These are phyloP conservation scores for Saturnispora kantuleensis DNA, from an alignment of 805 yeast species.

Conservation along the genomic window DNA sequence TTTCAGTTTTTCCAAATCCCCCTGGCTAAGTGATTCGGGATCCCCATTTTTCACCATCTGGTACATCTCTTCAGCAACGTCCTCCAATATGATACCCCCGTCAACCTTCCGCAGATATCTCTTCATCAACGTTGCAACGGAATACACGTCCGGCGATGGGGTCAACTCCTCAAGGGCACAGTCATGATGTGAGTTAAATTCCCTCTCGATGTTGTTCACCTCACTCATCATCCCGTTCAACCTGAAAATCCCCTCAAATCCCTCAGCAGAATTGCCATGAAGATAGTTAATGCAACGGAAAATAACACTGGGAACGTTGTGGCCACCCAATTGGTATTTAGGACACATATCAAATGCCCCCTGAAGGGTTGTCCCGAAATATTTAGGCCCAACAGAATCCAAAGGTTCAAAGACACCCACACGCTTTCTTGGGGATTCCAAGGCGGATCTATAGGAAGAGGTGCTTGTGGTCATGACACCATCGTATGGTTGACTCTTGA, in stretches of 20 bases:
- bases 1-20: constrained; percentile 13
- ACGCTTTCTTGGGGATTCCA: constrained; percentile 7
- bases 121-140: constrained; percentile 79
- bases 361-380: constrained; percentile 56
- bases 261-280: constrained; percentile 55
- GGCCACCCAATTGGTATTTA: constrained; percentile 31
- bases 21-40: not conserved
- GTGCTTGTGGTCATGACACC: constrained; percentile 12
- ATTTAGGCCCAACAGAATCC: constrained; percentile 20
- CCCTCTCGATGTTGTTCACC: constrained; percentile 57
- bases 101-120: constrained; percentile 74
- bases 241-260: constrained; percentile 86
- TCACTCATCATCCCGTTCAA: constrained; percentile 79
- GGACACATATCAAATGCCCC: constrained; percentile 45
- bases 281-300: constrained; percentile 66
- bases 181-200: constrained; percentile 60
- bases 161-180: constrained; percentile 46
- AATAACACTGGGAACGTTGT: constrained; percentile 62
- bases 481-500: constrained; percentile 27
- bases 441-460: not conserved
- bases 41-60: constrained; percentile 21
- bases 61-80: constrained; percentile 27
- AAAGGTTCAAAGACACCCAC: constrained; percentile 9
- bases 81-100: constrained; percentile 52
- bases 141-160: constrained; percentile 61